Percentiles rank a stretch among this genome's conserved stretches.
phyloP scores from a whole-genome alignment of 352 stramenopile species.

The Phytopythium cucurbitacearum region DNA sequence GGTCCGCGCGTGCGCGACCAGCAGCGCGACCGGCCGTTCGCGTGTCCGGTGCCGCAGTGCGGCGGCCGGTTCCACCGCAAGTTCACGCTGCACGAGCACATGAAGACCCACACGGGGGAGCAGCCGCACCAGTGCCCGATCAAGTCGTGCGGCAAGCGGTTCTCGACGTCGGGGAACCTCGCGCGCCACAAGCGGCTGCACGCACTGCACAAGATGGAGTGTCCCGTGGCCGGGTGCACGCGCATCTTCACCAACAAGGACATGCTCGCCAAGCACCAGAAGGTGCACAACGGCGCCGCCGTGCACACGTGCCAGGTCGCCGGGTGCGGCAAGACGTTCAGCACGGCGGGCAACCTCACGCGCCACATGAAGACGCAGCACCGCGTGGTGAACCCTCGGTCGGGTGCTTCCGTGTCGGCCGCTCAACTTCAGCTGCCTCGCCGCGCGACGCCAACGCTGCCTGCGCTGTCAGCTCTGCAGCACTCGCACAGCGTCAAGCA shows the following conservation, averaged over 20 bases:
- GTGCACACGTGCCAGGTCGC: slow-evolving; percentile 47
- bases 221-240: slow-evolving; percentile 37
- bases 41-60: slow-evolving; percentile 20
- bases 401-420: not conserved
- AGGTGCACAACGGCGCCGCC: slow-evolving; percentile 47
- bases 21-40: slow-evolving; percentile 24
- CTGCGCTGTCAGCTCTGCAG: slow-evolving; percentile 8
- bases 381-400: slow-evolving; percentile 10
- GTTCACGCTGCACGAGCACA: slow-evolving; percentile 67
- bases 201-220: slow-evolving; percentile 53
- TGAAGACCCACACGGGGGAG: slow-evolving; percentile 79
- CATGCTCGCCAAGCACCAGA: slow-evolving; percentile 51
- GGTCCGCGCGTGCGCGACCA: slow-evolving; percentile 18
- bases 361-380: slow-evolving; percentile 64
- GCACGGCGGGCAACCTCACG: slow-evolving; percentile 55
- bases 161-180: slow-evolving; percentile 59
- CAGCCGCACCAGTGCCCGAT: slow-evolving; percentile 61
- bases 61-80: slow-evolving; percentile 58
- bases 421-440: slow-evolving; percentile 6
- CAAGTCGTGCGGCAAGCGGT: slow-evolving; percentile 50
- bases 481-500: slow-evolving; percentile 11
- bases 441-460: not conserved
- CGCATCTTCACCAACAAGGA: slow-evolving; percentile 55
- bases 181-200: slow-evolving; percentile 67
- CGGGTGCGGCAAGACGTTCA: slow-evolving; percentile 58